Evolutionary conservation across 495 filamentous ascomycete species (phyloP).

Genomic region (Thermothielavioides terrestris): DNA sequence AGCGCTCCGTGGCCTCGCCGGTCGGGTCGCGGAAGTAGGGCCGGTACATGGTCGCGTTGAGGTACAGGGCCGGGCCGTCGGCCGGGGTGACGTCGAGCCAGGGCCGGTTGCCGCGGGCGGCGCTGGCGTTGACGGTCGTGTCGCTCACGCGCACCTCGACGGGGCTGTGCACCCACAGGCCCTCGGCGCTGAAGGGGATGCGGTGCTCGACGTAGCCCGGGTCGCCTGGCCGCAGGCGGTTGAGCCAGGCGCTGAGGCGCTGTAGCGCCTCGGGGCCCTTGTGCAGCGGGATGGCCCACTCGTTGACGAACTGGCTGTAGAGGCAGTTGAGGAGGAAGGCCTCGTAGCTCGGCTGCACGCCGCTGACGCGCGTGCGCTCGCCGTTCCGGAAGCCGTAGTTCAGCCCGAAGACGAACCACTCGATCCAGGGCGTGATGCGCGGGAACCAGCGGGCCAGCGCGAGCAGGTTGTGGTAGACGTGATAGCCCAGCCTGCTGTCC

Average conservation of each 20-base stretch:
- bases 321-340: slow-evolving; percentile 93
- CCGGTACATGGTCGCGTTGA: slow-evolving; percentile 93
- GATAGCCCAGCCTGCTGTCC: slow-evolving; percentile 69
- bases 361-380: slow-evolving; percentile 45
- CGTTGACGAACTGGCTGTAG: slow-evolving; percentile 93
- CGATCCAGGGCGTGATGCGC: slow-evolving; percentile 70
- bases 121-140: slow-evolving; percentile 43
- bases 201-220: slow-evolving; percentile 48
- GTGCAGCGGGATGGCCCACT: slow-evolving; percentile 89
- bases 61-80: slow-evolving; percentile 74
- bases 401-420: slow-evolving; percentile 92
- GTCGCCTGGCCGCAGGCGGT: slow-evolving; percentile 45
- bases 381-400: slow-evolving; percentile 82
- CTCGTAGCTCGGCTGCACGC: slow-evolving; percentile 67
- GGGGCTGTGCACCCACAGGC: slow-evolving; percentile 83
- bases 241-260: slow-evolving; percentile 77
- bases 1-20: slow-evolving; percentile 52
- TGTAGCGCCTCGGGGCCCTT: slow-evolving; percentile 82
- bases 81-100: slow-evolving; percentile 62
- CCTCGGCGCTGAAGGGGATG: slow-evolving; percentile 74
- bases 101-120: slow-evolving; percentile 45
- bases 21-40: slow-evolving; percentile 79
- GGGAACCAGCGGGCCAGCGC: slow-evolving; percentile 71
- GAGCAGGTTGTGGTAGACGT: slow-evolving; percentile 82
- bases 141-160: slow-evolving; percentile 86